phyloP scores from a whole-genome alignment of 2,329 filamentous ascomycete genomes.

The Verticillium klebahnii region DNA sequence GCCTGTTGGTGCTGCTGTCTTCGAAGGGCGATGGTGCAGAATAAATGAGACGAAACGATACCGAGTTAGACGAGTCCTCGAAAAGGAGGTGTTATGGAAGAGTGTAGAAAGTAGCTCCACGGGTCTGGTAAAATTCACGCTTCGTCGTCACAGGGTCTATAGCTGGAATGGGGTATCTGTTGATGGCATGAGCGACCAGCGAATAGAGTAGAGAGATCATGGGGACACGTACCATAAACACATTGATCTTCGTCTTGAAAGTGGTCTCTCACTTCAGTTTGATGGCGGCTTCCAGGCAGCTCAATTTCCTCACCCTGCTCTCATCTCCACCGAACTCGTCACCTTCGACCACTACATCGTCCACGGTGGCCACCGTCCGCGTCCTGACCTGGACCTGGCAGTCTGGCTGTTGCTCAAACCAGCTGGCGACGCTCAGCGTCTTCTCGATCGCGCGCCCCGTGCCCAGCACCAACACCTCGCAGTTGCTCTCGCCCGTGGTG shows the following conservation, averaged over 20 bases:
- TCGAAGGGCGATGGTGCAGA: background rate
- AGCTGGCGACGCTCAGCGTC: constrained; percentile 56
- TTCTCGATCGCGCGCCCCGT: constrained; percentile 64
- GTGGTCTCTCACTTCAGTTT: constrained; percentile 33
- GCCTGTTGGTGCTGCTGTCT: background rate
- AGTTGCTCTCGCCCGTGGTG: constrained; percentile 18
- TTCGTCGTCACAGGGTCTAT: background rate
- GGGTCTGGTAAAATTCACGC: background rate
- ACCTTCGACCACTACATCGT: constrained; percentile 53
- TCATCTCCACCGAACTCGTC: constrained; percentile 29
- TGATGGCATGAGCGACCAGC: background rate
- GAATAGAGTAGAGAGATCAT: background rate
- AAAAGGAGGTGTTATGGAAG: too few species aligned
- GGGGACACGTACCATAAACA: background rate
- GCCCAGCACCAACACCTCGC: constrained; percentile 53
- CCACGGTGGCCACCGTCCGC: constrained; percentile 59
- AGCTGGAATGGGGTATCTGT: background rate
- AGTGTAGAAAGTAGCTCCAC: background rate
- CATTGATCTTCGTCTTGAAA: background rate
- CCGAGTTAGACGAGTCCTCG: background rate
- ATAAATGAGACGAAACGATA: background rate
- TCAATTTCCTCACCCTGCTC: constrained; percentile 43
- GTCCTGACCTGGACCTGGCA: constrained; percentile 57
- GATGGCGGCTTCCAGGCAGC: constrained; percentile 45
- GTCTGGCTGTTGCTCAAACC: constrained; percentile 59